phyloP scores from a whole-genome alignment of 2,329 filamentous ascomycete species.

The Lachnellula cervina region DNA sequence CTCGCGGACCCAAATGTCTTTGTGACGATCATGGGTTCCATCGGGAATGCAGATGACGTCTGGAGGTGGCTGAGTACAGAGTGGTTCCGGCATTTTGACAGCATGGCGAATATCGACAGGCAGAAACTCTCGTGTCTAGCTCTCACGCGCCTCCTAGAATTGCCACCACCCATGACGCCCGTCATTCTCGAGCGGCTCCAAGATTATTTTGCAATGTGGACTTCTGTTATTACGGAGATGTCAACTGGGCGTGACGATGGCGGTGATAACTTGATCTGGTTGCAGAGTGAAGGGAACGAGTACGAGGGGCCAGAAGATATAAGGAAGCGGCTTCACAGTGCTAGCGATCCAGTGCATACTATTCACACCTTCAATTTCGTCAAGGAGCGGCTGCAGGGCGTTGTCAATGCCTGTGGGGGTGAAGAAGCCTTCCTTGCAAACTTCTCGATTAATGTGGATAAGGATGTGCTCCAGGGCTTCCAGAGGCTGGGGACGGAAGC shows the following conservation, averaged over 20 bases:
- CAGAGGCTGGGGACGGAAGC: conserved; percentile 32
- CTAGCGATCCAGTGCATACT: conserved; percentile 62
- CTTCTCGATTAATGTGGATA: conserved; percentile 71
- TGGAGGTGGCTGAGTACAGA: conserved; percentile 57
- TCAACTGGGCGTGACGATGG: conserved; percentile 53
- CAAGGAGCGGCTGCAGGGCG: conserved; percentile 52
- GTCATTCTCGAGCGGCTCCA: conserved; percentile 61
- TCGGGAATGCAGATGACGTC: conserved; percentile 41
- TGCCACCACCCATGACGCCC: conserved; percentile 46
- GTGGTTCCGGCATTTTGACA: conserved; percentile 67
- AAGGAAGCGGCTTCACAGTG: conserved; percentile 47
- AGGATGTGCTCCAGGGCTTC: conserved; percentile 65
- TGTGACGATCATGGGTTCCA: conserved; percentile 47
- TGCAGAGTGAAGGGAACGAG: conserved; percentile 39
- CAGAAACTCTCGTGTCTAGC: conserved; percentile 71
- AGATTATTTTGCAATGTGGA: conserved; percentile 73
- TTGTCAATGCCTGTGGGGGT: conserved; percentile 58
- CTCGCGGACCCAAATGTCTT: conserved; percentile 70
- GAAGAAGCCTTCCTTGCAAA: conserved; percentile 61
- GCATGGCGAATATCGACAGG: conserved; percentile 58
- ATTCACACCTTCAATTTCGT: conserved; percentile 62
- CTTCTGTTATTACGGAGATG: conserved; percentile 61
- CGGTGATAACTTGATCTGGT: conserved; percentile 49
- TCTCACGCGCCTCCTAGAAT: conserved; percentile 66
- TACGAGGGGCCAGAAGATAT: conserved; percentile 54